These are phyloP conservation scores for Boletus reticuloceps DNA, from an alignment of 768 basidiomycete genomes.

Conservation along the genomic window DNA sequence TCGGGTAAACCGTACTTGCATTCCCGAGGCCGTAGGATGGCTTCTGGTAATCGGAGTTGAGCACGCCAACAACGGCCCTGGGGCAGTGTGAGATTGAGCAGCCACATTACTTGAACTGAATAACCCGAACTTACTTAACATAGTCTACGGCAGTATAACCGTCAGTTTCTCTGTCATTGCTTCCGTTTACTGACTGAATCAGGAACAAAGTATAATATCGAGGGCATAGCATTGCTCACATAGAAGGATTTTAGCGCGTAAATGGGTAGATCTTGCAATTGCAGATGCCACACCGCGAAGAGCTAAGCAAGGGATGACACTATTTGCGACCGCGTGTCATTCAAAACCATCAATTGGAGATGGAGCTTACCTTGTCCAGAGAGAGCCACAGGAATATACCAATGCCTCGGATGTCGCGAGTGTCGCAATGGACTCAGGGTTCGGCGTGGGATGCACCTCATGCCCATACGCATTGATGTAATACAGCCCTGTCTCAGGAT, in stretches of 20 bases:
- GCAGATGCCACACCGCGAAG: slow-evolving; percentile 73
- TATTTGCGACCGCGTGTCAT: slow-evolving; percentile 26
- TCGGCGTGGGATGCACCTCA: slow-evolving; percentile 89
- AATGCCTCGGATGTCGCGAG: slow-evolving; percentile 62
- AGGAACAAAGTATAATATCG: not conserved
- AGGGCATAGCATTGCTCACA: slow-evolving; percentile 45
- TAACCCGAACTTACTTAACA: slow-evolving; percentile 50
- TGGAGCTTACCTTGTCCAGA: slow-evolving; percentile 80
- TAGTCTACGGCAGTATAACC: slow-evolving; percentile 85
- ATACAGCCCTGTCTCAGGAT: slow-evolving; percentile 54
- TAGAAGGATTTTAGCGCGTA: slow-evolving; percentile 82
- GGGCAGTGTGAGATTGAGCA: slow-evolving; percentile 7
- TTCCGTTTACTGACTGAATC: slow-evolving; percentile 66
- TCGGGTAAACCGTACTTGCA: slow-evolving; percentile 61
- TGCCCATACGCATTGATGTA: slow-evolving; percentile 92
- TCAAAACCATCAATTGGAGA: slow-evolving; percentile 4
- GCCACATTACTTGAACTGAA: slow-evolving; percentile 1
- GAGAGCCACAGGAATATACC: slow-evolving; percentile 90
- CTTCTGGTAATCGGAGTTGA: slow-evolving; percentile 59
- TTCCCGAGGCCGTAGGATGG: slow-evolving; percentile 55
- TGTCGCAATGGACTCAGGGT: slow-evolving; percentile 70
- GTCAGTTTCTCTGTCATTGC: slow-evolving; percentile 88
- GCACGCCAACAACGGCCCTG: slow-evolving; percentile 67
- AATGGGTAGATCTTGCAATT: slow-evolving; percentile 68
- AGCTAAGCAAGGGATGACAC: slow-evolving; percentile 90